These are phyloP conservation scores for Colletotrichum graminicola DNA, from an alignment of 2,329 filamentous ascomycete genomes.

Conservation along the genomic window DNA sequence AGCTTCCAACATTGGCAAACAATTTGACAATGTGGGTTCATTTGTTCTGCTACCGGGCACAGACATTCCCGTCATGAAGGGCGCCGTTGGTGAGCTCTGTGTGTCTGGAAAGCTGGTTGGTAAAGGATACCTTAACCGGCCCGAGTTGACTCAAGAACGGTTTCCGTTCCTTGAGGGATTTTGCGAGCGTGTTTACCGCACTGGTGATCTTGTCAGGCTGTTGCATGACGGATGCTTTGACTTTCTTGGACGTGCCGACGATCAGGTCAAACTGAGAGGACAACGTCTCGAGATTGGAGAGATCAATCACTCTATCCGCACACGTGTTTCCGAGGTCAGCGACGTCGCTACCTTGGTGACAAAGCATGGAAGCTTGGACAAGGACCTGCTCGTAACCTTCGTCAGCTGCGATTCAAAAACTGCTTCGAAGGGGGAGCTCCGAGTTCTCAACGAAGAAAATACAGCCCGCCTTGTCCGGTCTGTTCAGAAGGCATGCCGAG, in stretches of 20 bases:
- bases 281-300: slow-evolving; percentile 91
- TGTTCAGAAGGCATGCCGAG: slow-evolving; percentile 67
- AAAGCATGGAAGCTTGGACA: slow-evolving; percentile 78
- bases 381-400: slow-evolving; percentile 87
- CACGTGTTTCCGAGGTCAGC: slow-evolving; percentile 66
- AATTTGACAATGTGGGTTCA: slow-evolving; percentile 89
- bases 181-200: slow-evolving; percentile 80
- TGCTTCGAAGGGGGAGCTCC: slow-evolving; percentile 35
- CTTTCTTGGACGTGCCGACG: slow-evolving; percentile 88
- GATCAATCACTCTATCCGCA: slow-evolving; percentile 85
- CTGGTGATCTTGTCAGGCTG: slow-evolving; percentile 87
- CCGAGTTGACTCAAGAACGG: slow-evolving; percentile 79
- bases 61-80: slow-evolving; percentile 78
- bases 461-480: slow-evolving; percentile 46
- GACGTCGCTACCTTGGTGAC: slow-evolving; percentile 83
- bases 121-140: slow-evolving; percentile 86
- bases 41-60: slow-evolving; percentile 81
- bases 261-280: slow-evolving; percentile 91
- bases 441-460: slow-evolving; percentile 43
- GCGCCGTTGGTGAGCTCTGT: slow-evolving; percentile 88
- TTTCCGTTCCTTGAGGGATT: slow-evolving; percentile 75
- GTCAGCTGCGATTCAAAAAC: slow-evolving; percentile 57
- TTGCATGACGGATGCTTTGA: slow-evolving; percentile 86
- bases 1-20: slow-evolving; percentile 87
- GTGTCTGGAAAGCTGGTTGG: slow-evolving; percentile 89